These are phyloP conservation scores for Penicillium subrubescens DNA, from an alignment of 495 filamentous ascomycete genomes.

Conservation along the genomic window DNA sequence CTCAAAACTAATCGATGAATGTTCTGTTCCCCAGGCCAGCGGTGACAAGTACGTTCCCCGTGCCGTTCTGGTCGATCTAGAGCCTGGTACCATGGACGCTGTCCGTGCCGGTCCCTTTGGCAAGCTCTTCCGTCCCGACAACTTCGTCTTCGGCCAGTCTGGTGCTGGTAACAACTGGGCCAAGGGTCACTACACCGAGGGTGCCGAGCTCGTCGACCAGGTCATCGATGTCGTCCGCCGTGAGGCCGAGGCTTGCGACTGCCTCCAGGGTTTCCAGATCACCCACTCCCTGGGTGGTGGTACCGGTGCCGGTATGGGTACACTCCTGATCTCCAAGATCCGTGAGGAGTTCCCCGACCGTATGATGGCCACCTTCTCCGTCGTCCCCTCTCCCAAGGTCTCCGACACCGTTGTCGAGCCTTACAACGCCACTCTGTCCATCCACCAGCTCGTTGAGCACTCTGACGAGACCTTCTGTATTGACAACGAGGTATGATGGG, in stretches of 20 bases:
- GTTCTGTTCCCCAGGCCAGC: constrained; percentile 64
- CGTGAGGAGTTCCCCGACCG: constrained; percentile 99
- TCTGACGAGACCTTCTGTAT: constrained; percentile 99
- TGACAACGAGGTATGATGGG: constrained; percentile 84
- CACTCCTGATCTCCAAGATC: constrained; percentile 99
- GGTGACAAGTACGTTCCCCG: constrained; percentile 99
- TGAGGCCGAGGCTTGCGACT: constrained; percentile 98
- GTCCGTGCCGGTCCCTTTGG: constrained; percentile 99
- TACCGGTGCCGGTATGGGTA: constrained; percentile 99
- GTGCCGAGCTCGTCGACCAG: constrained; percentile 97
- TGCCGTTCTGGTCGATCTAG: constrained; percentile 98
- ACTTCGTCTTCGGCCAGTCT: constrained; percentile 99
- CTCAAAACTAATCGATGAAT: not conserved
- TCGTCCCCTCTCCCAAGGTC: constrained; percentile 99
- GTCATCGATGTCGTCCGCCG: constrained; percentile 98
- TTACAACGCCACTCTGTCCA: constrained; percentile 98
- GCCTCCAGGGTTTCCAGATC: constrained; percentile 99
- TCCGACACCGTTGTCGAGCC: constrained; percentile 99
- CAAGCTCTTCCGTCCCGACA: constrained; percentile 99
- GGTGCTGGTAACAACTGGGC: constrained; percentile 99
- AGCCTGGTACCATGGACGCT: constrained; percentile 98
- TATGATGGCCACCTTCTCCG: constrained; percentile 99
- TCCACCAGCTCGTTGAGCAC: constrained; percentile 99
- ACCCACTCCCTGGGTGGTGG: constrained; percentile 99
- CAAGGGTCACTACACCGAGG: constrained; percentile 99